These are phyloP conservation scores for Suillus subluteus DNA, from an alignment of 768 basidiomycete species.

Conservation along the genomic window DNA sequence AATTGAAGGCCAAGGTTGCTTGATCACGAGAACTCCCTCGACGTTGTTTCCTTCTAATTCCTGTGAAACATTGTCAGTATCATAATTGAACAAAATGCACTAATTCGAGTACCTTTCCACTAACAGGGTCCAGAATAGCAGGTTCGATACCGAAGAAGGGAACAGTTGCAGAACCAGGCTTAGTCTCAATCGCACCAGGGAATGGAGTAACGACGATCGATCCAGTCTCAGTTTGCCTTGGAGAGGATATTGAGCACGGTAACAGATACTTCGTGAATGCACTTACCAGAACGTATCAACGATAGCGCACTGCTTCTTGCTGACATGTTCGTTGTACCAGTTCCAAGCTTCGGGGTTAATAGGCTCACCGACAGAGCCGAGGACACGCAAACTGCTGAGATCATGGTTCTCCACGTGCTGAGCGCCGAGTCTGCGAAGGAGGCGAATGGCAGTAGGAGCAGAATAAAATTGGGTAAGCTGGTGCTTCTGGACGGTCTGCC, in stretches of 20 bases:
- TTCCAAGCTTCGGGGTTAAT: slow-evolving; percentile 99
- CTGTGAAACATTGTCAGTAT: slow-evolving; percentile 30
- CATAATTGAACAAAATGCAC: neutral
- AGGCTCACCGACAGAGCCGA: slow-evolving; percentile 96
- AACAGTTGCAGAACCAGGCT: slow-evolving; percentile 95
- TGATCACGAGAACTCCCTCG: slow-evolving; percentile 89
- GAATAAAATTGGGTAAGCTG: slow-evolving; percentile 96
- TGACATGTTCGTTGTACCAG: slow-evolving; percentile 98
- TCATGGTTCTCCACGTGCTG: slow-evolving; percentile 86
- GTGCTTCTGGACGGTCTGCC: slow-evolving; percentile 93
- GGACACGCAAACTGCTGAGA: slow-evolving; percentile 78
- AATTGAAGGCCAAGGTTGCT: slow-evolving; percentile 92
- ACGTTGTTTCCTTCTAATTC: slow-evolving; percentile 79
- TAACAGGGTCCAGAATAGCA: slow-evolving; percentile 83
- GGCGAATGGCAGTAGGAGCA: slow-evolving; percentile 92
- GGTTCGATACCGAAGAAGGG: slow-evolving; percentile 97
- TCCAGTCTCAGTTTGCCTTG: slow-evolving; percentile 96
- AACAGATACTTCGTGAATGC: neutral
- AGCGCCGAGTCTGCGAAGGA: slow-evolving; percentile 83
- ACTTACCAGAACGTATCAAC: slow-evolving; percentile 88
- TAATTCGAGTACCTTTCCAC: slow-evolving; percentile 57
- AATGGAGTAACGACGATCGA: slow-evolving; percentile 94
- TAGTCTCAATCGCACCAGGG: slow-evolving; percentile 94
- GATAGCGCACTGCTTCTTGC: slow-evolving; percentile 84
- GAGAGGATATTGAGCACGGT: neutral